A percentile compares a stretch with the other conserved stretches of the same genome.
Evolutionary conservation across 345 rosid species (phyloP).

Genomic region (Sisymbrium altissimum): DNA sequence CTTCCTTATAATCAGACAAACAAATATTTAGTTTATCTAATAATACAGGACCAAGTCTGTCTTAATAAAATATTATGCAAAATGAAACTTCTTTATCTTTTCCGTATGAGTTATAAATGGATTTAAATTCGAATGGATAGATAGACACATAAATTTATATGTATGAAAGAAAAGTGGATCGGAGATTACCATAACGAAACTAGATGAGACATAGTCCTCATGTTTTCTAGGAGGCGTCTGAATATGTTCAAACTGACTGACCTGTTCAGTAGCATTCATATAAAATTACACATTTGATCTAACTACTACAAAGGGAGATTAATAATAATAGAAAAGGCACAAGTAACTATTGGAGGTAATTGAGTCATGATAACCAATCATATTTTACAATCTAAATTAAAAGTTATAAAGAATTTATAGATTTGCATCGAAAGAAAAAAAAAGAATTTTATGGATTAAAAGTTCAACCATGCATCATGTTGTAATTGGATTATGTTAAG

Average conservation of each 20-base stretch:
- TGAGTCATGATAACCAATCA: not conserved
- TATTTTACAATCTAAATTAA: constrained; percentile 2
- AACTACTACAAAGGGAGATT: not conserved
- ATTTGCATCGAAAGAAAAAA: not conserved
- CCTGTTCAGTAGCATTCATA: constrained; percentile 38
- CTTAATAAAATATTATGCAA: not conserved
- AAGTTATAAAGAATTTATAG: not conserved
- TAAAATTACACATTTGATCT: constrained; percentile 11
- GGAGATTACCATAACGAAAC: constrained; percentile 30
- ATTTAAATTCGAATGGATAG: not conserved
- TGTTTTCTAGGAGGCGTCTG: constrained; percentile 43
- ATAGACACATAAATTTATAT: not conserved
- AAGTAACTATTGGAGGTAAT: not conserved
- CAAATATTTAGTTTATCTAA: not conserved
- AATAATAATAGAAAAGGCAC: not conserved
- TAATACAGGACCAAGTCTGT: constrained; percentile 3
- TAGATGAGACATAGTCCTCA: constrained; percentile 36
- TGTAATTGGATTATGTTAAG: not conserved
- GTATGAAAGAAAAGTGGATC: constrained; percentile 11
- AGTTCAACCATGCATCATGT: not conserved
- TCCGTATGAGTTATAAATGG: constrained; percentile 2
- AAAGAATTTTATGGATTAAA: not conserved
- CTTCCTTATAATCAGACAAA: not conserved
- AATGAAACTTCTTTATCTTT: not conserved
- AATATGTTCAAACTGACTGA: constrained; percentile 44